Base-by-base conservation (phyloP, 2,329 filamentous ascomycete genomes). In the Byssochlamys sp. region DNA sequence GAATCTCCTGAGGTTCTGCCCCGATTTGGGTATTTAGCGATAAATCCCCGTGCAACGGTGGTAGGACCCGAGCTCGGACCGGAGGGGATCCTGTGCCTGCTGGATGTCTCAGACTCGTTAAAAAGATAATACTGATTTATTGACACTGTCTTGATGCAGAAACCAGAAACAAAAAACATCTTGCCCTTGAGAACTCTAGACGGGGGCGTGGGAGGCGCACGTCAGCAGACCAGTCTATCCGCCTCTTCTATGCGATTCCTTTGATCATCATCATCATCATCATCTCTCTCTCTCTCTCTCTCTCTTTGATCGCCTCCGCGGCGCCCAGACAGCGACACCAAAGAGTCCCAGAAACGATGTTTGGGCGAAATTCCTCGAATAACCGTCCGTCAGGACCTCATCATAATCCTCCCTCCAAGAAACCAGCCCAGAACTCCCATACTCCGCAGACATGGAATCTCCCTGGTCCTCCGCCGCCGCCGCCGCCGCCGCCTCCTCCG, bases 331-430 rank as follows among this genome's bases (percentile, higher is more conserved):
- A 52, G 33, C 54, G 25, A 57, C 24, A 9, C 9, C n/a, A 33
- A 51, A 51, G 24, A 50, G 35, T 39, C 28, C 14, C 55, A 57
- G 65, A 52, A 26, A 76, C 39, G 39, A 45, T 75, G 73, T 70
- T 72, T 61, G 69, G 70, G 12, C 67, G 65, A 26, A 63, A 69
- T 54, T 60, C 62, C 48, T 63, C 68, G 56, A 60, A 67, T 24
- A 65, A 66, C 19, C 64, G 65, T 55, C 53, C 65, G 24, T 31
- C 59, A 33, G 55, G 59, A 28, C 39, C 52, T 10, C 62, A 64
- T 60, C 60, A 65, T 29, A 56, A 62, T 3, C 52, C 29, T 53
- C 59, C 62, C 59, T 60, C 67, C 49, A 62, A 67, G 35, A 54
- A 65, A 19, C 55, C 59, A 24, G 35, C 62, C 33, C 61, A 63